Base-by-base conservation (phyloP, 106 monocot species). In the Allium fistulosum region DNA sequence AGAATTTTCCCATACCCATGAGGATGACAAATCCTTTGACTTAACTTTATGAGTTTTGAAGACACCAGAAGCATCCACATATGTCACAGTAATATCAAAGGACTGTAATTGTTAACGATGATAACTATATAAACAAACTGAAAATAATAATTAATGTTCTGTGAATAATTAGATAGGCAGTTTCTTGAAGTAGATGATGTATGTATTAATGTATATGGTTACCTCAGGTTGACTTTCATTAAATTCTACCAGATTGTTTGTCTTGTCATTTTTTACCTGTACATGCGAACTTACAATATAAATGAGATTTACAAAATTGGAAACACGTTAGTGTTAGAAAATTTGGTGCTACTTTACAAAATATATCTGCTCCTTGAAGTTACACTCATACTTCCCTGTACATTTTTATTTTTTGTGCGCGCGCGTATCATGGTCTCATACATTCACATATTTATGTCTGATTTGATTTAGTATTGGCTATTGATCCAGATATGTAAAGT, bases 1-100 rank as follows among this genome's bases (percentile, higher is more conserved):
- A 27, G 70, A 26, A 65, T 58, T 71, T 65, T 77, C 64, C 77
- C 70, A 77, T 7, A 65, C 57, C 77, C 77, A 77, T 17, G 77
- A 77, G 58, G 77, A 77, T 27, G 77, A 77, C 52, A 77, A 65
- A 57, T 70, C 56, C 16, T 37, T 77, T 57, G 77, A 77, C 27
- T 77, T 71, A 17, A 77, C 65, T 37, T 55, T 77, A 57, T 71
- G 77, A 12, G 27, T 59, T 53, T 58, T 62, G 17, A 71, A 64
- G 47, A 58, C 57, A 50, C 71, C 77, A 65, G 77, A 77, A 71
- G 63, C 49, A 71, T 77, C 77, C 28, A 70, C 51, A 50, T 77
- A 77, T 37, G 50, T 48, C 57, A 71, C 63, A 58, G 77, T 77
- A 58, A 77, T 77, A 16, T 71, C 64, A 58, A 77, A 11, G 3